Conservation (phyloP, 2,329 filamentous ascomycete species). For the Grosmannia serpens region DNA sequence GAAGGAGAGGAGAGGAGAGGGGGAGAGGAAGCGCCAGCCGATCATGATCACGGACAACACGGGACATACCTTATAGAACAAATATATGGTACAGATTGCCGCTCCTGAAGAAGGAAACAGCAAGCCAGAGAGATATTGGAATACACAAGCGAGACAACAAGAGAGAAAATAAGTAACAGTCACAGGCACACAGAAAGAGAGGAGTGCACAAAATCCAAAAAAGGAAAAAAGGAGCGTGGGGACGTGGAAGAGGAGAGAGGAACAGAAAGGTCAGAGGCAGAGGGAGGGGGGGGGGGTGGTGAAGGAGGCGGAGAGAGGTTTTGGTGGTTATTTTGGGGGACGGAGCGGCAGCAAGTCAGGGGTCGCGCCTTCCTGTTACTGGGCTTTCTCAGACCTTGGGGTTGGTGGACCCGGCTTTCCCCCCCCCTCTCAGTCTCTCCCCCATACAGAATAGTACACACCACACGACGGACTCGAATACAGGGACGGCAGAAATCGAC, state of each 20-base stretch:
- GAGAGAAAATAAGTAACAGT: neutral
- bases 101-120: neutral
- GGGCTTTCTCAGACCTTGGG: slow-evolving; percentile 2
- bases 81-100: slow-evolving; percentile 14
- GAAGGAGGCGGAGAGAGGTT: neutral
- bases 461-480: neutral
- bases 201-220: slow-evolving; percentile 2
- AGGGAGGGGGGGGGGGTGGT: neutral
- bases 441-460: neutral
- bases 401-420: neutral
- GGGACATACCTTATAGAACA: slow-evolving; percentile 12
- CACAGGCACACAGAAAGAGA: neutral
- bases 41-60: neutral
- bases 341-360: slow-evolving; percentile 1
- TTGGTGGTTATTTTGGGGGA: slow-evolving; percentile 1
- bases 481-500: neutral
- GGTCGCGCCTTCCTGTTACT: slow-evolving; percentile 1
- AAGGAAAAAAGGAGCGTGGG: slow-evolving; percentile 3
- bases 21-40: neutral
- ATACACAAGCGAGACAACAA: slow-evolving; percentile 2
- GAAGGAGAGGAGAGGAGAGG: neutral
- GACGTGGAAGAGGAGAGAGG: neutral
- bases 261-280: neutral
- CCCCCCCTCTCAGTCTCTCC: neutral
- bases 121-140: slow-evolving; percentile 2